Percentiles rank a stretch among this genome's conserved stretches.
Evolutionary conservation across 192 early-diverging fungal species (phyloP).

Genomic region (Ambispora gerdemannii): DNA sequence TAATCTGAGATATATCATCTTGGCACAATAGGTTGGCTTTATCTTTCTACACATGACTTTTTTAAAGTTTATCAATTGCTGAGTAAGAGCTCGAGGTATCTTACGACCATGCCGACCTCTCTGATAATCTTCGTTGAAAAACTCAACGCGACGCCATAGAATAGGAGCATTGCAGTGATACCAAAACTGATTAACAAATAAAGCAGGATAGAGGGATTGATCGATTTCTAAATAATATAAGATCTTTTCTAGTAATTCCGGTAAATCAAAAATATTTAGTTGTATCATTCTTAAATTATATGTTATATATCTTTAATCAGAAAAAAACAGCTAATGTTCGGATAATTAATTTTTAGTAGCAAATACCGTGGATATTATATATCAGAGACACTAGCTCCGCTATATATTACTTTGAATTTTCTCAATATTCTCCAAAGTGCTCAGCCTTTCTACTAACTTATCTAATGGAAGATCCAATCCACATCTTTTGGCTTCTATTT

Average conservation of each 20-base stretch:
- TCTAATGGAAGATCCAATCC: constrained; percentile 12
- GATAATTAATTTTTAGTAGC: constrained; percentile 18
- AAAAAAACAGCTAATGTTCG: constrained; percentile 24
- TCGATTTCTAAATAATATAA: constrained; percentile 18
- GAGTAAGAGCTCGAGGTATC: constrained; percentile 7
- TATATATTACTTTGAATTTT: constrained; percentile 22
- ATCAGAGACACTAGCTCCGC: too few relatives aligned
- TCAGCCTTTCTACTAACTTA: constrained; percentile 16
- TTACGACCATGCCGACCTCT: constrained; percentile 4
- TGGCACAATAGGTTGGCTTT: constrained; percentile 16
- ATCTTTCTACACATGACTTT: constrained; percentile 6
- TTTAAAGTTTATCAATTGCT: constrained; percentile 17
- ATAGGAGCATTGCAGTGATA: constrained; percentile 2
- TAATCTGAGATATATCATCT: constrained; percentile 18
- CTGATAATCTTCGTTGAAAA: constrained; percentile 9
- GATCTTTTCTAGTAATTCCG: constrained; percentile 5
- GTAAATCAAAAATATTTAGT: not conserved
- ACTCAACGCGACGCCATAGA: not conserved
- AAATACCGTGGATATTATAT: not conserved
- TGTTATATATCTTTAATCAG: constrained; percentile 1
- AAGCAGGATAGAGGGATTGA: constrained; percentile 15
- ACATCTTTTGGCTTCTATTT: constrained; percentile 20
- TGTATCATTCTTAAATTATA: constrained; percentile 7
- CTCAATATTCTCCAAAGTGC: constrained; percentile 2
- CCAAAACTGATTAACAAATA: constrained; percentile 16